phyloP scores from a whole-genome alignment of 2,329 filamentous ascomycete genomes.

The Cladosporium colombiae region DNA sequence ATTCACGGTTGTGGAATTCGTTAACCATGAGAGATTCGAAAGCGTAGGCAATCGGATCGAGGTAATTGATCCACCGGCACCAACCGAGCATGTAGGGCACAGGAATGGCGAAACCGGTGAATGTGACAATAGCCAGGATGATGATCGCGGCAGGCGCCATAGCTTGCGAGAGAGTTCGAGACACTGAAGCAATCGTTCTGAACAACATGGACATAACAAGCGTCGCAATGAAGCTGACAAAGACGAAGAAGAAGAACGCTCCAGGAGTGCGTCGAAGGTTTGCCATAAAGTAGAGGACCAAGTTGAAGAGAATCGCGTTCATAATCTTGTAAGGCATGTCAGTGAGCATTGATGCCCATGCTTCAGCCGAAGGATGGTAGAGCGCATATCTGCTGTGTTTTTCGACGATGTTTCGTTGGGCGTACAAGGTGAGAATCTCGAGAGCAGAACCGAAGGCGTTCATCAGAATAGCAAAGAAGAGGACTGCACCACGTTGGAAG shows the following conservation, averaged over 20 bases:
- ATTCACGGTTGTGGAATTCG: conserved; percentile 71
- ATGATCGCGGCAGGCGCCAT: conserved; percentile 58
- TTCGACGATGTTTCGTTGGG: conserved; percentile 87
- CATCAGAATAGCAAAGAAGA: conserved; percentile 86
- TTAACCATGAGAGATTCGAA: conserved; percentile 73
- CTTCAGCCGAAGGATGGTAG: conserved; percentile 87
- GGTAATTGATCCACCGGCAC: conserved; percentile 80
- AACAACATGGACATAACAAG: conserved; percentile 85
- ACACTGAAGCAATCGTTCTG: conserved; percentile 75
- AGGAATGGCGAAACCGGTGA: conserved; percentile 65
- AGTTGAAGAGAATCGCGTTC: conserved; percentile 76
- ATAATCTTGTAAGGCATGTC: conserved; percentile 80
- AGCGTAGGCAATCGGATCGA: conserved; percentile 76
- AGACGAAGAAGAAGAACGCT: conserved; percentile 81
- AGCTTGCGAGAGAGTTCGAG: conserved; percentile 64
- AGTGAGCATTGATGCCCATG: conserved; percentile 80
- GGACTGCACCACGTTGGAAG: conserved; percentile 73
- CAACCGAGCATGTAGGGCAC: conserved; percentile 70
- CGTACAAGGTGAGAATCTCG: conserved; percentile 83
- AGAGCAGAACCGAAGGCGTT: conserved; percentile 81
- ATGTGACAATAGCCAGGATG: conserved; percentile 66
- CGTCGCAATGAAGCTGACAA: conserved; percentile 73
- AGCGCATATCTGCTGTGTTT: conserved; percentile 85
- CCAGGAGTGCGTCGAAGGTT: conserved; percentile 73
- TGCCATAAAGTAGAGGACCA: conserved; percentile 84